Conservation (phyloP, 176 grass and related monocot species). For the Carex kokanica region DNA sequence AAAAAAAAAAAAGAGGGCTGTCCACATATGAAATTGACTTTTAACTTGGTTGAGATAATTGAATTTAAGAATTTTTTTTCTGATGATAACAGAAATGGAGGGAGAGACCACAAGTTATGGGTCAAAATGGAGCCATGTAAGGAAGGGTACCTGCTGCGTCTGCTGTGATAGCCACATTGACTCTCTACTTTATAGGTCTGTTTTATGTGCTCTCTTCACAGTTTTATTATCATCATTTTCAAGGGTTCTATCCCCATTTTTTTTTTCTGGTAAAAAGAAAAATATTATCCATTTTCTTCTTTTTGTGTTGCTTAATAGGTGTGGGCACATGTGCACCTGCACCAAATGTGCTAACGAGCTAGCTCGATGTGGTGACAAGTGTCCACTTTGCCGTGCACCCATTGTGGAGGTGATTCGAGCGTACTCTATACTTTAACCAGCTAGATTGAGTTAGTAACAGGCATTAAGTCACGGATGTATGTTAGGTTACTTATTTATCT, state of each 20-base stretch:
- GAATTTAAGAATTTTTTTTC: neutral
- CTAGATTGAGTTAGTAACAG: slow-evolving; percentile 18
- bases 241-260: neutral
- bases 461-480: neutral
- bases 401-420: slow-evolving; percentile 77
- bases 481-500: slow-evolving; percentile 13
- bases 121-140: slow-evolving; percentile 63
- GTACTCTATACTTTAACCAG: slow-evolving; percentile 62
- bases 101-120: slow-evolving; percentile 34
- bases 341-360: slow-evolving; percentile 71
- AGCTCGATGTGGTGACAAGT: slow-evolving; percentile 51
- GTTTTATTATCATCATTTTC: neutral
- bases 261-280: neutral
- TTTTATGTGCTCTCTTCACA: neutral
- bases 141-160: slow-evolving; percentile 76
- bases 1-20: neutral
- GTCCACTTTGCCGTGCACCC: slow-evolving; percentile 84
- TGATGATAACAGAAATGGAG: slow-evolving; percentile 11
- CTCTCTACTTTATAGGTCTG: slow-evolving; percentile 80
- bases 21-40: neutral
- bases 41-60: neutral
- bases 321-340: slow-evolving; percentile 93
- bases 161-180: slow-evolving; percentile 88
- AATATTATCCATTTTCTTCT: neutral
- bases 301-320: slow-evolving; percentile 30